Base-by-base conservation (phyloP, 257 asterid species). In the Prunella vulgaris region DNA sequence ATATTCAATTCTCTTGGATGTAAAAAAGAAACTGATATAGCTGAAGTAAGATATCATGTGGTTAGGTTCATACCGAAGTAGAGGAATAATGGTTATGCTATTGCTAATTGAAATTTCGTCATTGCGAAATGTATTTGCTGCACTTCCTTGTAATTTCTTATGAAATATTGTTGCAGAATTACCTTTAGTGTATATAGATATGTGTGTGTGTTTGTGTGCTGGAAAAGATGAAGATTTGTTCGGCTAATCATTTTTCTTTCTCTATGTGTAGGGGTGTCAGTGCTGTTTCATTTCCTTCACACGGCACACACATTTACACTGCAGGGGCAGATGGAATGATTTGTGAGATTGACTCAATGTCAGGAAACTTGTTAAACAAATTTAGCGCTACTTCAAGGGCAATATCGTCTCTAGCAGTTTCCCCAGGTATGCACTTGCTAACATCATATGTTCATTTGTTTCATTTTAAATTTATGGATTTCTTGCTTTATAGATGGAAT, bases 301-400 rank as follows among this genome's bases (percentile, higher is more conserved):
- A 77, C 35, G 90, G 90, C 21, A 85, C 89, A 24, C 84, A 69
- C 83, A 82, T 93, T 79, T 93, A 80, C 76, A 80, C 95, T 53
- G 84, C 90, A 60, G 99, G 99, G 60, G 86, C 77, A 30, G 97
- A 93, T 87, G 99, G 99, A 46, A 83, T 87, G 88, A 86, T 91
- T 78, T 87, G 96, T 75, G 77, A 86, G 83, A 81, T 93, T 30
- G 96, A 91, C 63, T 77, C 95, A 54, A 64, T 82, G 81, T 76
- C 95, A 0, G 99, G 99, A 38, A 86, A 85, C 77, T 70, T 89
- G 72, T 70, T 85, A 69, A 78, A 68, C 62, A 91, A 89, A 87
- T 87, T 89, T 64, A 87, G 75, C 13, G 93, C 97, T 71, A 52
- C 91, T 68, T 79, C 96, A 60, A 87, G 74, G 76, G 83, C 89